Evolutionary conservation across 2,329 filamentous ascomycete species (phyloP).

Genomic region (Scytalidium lignicola): DNA sequence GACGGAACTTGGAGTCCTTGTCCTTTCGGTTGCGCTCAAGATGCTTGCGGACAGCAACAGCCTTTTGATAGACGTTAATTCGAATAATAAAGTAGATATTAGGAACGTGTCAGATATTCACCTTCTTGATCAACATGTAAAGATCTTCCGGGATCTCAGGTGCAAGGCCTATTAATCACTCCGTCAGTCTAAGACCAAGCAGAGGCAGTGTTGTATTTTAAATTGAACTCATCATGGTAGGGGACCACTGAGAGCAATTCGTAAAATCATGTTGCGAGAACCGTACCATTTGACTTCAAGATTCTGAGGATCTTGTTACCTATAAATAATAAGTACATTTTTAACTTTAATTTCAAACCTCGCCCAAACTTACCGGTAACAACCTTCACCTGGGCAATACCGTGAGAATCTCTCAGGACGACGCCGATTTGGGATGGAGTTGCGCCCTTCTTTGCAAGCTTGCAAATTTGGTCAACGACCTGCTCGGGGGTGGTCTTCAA

Average conservation of each 20-base stretch:
- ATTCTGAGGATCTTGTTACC: slow-evolving; percentile 99
- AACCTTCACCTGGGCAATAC: slow-evolving; percentile 95
- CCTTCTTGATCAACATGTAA: slow-evolving; percentile 99
- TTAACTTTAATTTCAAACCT: not conserved
- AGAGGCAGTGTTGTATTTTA: slow-evolving; percentile 60
- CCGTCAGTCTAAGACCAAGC: slow-evolving; percentile 87
- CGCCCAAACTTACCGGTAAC: slow-evolving; percentile 70
- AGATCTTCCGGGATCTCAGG: slow-evolving; percentile 99
- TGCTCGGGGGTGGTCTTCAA: slow-evolving; percentile 98
- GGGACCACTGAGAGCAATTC: slow-evolving; percentile 28
- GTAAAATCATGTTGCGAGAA: slow-evolving; percentile 24
- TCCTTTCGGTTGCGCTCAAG: slow-evolving; percentile 99
- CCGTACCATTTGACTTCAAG: slow-evolving; percentile 94
- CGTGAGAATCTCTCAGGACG: slow-evolving; percentile 95
- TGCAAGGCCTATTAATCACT: slow-evolving; percentile 93
- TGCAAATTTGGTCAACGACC: slow-evolving; percentile 98
- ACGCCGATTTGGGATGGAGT: slow-evolving; percentile 99
- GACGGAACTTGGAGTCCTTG: slow-evolving; percentile 99
- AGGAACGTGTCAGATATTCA: slow-evolving; percentile 34
- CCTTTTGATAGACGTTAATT: slow-evolving; percentile 42
- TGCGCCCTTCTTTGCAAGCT: slow-evolving; percentile 97
- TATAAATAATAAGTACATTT: slow-evolving; percentile 41
- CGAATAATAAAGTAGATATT: slow-evolving; percentile 12
- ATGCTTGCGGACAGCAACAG: slow-evolving; percentile 98
- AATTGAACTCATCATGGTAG: slow-evolving; percentile 15